phyloP scores from a whole-genome alignment of 2,329 filamentous ascomycete species.

The Myriosclerotinia curreyana region DNA sequence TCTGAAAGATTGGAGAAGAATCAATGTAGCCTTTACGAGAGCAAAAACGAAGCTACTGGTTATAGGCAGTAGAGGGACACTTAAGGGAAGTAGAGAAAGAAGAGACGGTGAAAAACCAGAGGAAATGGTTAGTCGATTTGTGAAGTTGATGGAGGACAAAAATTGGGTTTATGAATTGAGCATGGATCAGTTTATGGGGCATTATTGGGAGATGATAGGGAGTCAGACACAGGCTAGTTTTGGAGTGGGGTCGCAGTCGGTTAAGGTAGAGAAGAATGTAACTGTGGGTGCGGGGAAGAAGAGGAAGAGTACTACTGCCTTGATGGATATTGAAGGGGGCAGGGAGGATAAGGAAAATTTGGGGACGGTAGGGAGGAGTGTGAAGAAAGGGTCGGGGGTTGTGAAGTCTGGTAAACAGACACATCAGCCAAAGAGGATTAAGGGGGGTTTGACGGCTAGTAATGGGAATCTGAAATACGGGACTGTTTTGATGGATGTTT shows the following conservation, averaged over 20 bases:
- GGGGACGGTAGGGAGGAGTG: neutral
- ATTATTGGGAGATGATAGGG: constrained; percentile 57
- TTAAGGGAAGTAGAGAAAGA: constrained; percentile 63
- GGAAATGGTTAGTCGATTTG: constrained; percentile 73
- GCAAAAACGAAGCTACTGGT: constrained; percentile 91
- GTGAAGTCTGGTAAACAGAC: neutral
- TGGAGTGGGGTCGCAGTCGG: constrained; percentile 21
- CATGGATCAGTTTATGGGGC: constrained; percentile 59
- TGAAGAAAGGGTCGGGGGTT: neutral
- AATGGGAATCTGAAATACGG: constrained; percentile 26
- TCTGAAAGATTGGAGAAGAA: constrained; percentile 83
- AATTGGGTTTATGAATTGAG: constrained; percentile 79
- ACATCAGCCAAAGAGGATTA: constrained; percentile 51
- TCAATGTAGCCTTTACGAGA: constrained; percentile 93
- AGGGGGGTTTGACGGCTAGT: constrained; percentile 59
- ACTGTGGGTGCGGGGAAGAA: constrained; percentile 10
- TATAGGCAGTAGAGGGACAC: constrained; percentile 74
- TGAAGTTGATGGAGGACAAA: constrained; percentile 71
- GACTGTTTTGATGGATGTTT: constrained; percentile 62
- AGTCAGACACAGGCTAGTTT: constrained; percentile 46
- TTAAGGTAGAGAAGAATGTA: constrained; percentile 18
- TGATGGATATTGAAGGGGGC: neutral
- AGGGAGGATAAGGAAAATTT: neutral
- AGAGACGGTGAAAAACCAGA: constrained; percentile 52
- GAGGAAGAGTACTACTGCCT: neutral